A percentile compares a stretch with the other conserved stretches of the same genome.
Evolutionary conservation across 768 basidiomycete species (phyloP).

Genomic region (Calocera viscosa): DNA sequence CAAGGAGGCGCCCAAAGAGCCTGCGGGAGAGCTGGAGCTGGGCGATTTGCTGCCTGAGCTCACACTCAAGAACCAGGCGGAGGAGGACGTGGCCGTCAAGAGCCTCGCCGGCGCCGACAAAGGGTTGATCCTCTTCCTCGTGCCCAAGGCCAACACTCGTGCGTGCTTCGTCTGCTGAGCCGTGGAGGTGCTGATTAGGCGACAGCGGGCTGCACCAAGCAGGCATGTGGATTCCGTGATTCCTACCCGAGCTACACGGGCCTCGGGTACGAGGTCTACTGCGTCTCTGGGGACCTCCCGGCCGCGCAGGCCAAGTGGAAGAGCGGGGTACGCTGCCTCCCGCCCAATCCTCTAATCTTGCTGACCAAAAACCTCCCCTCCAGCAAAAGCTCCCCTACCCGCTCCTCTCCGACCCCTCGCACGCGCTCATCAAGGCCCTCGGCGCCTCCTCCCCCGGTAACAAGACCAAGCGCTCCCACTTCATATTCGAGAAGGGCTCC

Average conservation of each 20-base stretch:
- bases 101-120: conserved; percentile 47
- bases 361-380: conserved; percentile 1
- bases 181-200: not conserved
- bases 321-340: conserved; percentile 46
- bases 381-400: conserved; percentile 79
- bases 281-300: conserved; percentile 68
- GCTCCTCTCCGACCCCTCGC: conserved; percentile 80
- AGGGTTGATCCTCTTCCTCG: conserved; percentile 69
- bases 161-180: conserved; percentile 23
- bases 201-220: conserved; percentile 79
- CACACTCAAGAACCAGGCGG: conserved; percentile 73
- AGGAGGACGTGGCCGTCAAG: conserved; percentile 58
- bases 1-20: not conserved
- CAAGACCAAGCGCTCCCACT: conserved; percentile 83
- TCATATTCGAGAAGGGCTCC: conserved; percentile 74
- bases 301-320: conserved; percentile 73
- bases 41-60: conserved; percentile 66
- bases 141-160: conserved; percentile 82
- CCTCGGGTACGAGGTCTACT: conserved; percentile 62
- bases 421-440: conserved; percentile 60
- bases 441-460: conserved; percentile 62
- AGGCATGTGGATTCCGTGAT: conserved; percentile 88
- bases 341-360: not conserved
- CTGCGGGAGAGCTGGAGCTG: conserved; percentile 38
- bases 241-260: conserved; percentile 61